A percentile compares a stretch with the other conserved stretches of the same genome.
Conservation (phyloP, 2,329 filamentous ascomycete species). For the Fusarium chaquense region DNA sequence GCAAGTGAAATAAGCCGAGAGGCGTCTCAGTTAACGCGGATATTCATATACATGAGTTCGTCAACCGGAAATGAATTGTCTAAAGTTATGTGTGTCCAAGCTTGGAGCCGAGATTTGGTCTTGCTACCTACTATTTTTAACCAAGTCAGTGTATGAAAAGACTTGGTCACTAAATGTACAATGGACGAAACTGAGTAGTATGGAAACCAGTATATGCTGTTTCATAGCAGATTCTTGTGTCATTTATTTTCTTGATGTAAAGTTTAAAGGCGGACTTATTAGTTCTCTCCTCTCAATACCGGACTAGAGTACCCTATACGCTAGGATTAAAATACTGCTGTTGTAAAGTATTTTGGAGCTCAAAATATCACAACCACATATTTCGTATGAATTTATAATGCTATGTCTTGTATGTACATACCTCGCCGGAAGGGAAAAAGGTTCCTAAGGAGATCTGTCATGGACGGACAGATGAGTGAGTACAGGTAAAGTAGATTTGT, state of each 20-base stretch:
- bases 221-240: background rate
- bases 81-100: background rate
- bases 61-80: slow-evolving; percentile 4
- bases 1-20: slow-evolving; percentile 12
- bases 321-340: background rate
- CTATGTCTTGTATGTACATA: background rate
- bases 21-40: slow-evolving; percentile 23
- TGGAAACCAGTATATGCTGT: background rate
- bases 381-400: background rate
- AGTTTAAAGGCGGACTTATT: background rate
- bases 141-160: background rate
- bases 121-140: background rate
- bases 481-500: background rate
- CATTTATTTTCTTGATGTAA: background rate
- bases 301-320: background rate
- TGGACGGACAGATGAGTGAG: background rate
- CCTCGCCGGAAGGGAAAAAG: background rate
- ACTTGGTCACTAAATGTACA: background rate
- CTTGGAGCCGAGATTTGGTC: background rate
- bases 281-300: background rate
- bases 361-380: background rate
- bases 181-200: background rate
- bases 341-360: background rate
- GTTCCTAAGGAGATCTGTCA: background rate
- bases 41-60: slow-evolving; percentile 4